phyloP scores from a whole-genome alignment of 2,329 filamentous ascomycete species.

The Cercospora janseana region DNA sequence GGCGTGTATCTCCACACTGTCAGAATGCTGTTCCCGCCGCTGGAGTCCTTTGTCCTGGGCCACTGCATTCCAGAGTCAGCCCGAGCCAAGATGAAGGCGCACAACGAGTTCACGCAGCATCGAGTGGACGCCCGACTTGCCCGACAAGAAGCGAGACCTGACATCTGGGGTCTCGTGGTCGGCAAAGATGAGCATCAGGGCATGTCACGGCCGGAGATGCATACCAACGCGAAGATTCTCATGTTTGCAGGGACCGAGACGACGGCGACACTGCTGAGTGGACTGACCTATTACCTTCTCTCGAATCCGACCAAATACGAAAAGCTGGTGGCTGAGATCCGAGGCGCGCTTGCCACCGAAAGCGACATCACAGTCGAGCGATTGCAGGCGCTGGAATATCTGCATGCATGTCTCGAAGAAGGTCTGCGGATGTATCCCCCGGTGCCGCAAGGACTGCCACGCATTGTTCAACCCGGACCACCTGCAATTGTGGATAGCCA shows the following conservation, averaged over 20 bases:
- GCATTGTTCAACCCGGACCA: constrained; percentile 23
- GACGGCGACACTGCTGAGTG: constrained; percentile 68
- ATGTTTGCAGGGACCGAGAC: constrained; percentile 72
- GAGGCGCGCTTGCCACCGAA: constrained; percentile 37
- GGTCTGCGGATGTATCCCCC: constrained; percentile 49
- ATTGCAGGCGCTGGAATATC: constrained; percentile 42
- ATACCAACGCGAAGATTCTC: constrained; percentile 35
- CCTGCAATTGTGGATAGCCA: constrained; percentile 28
- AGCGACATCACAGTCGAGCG: constrained; percentile 34
- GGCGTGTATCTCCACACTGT: constrained; percentile 16
- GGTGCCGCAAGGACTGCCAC: constrained; percentile 41
- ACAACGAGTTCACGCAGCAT: constrained; percentile 14
- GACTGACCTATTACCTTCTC: constrained; percentile 70
- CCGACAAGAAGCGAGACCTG: constrained; percentile 21
- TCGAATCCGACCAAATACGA: constrained; percentile 57
- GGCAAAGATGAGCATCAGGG: constrained; percentile 22
- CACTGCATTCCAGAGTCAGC: constrained; percentile 11
- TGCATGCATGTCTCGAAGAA: constrained; percentile 50
- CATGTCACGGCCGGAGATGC: constrained; percentile 35
- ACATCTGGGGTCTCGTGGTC: constrained; percentile 26
- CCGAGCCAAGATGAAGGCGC: constrained; percentile 10
- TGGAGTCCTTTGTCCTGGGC: constrained; percentile 10
- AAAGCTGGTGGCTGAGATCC: constrained; percentile 58
- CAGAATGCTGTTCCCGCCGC: constrained; percentile 6
- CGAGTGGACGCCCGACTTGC: constrained; percentile 20